Conservation (phyloP, 2,329 filamentous ascomycete species). For the Phyllosticta capitalensis region DNA sequence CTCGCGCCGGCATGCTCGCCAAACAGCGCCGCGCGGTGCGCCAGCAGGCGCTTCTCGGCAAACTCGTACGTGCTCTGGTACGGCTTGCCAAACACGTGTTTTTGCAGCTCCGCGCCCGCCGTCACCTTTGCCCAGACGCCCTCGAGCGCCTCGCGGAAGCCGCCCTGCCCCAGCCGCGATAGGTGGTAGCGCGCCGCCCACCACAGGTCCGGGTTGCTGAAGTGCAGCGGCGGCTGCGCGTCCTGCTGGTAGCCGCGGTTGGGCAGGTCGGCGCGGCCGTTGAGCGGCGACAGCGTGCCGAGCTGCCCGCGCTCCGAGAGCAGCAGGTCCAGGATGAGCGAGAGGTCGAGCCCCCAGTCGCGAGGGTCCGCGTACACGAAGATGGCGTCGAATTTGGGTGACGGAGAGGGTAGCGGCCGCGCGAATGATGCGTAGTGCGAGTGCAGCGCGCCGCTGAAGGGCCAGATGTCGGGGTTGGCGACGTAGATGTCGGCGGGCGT, state of each 20-base stretch:
- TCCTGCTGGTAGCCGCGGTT: constrained; percentile 80
- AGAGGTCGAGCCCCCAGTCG: constrained; percentile 87
- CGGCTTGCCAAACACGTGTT: constrained; percentile 75
- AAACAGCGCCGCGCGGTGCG: constrained; percentile 47
- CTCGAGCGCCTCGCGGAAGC: constrained; percentile 71
- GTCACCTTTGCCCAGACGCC: constrained; percentile 72
- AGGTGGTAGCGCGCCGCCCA: constrained; percentile 82
- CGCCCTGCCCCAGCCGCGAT: constrained; percentile 83
- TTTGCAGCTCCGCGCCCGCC: constrained; percentile 47
- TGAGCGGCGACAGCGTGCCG: constrained; percentile 68
- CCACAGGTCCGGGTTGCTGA: constrained; percentile 81
- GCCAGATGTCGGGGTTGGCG: constrained; percentile 67
- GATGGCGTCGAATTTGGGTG: constrained; percentile 74
- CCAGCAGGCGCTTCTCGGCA: constrained; percentile 63
- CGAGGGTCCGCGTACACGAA: constrained; percentile 93
- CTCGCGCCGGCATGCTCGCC: constrained; percentile 14
- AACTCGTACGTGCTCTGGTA: constrained; percentile 68
- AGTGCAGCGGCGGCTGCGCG: constrained; percentile 71
- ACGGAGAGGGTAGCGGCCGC: constrained; percentile 44
- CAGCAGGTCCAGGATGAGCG: constrained; percentile 75
- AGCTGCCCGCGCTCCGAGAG: constrained; percentile 69
- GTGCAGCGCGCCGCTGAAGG: constrained; percentile 57
- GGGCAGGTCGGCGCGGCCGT: constrained; percentile 53
- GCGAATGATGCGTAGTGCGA: constrained; percentile 51
- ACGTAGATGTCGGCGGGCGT: constrained; percentile 76